A percentile compares a stretch with the other conserved stretches of the same genome.
phyloP scores from a whole-genome alignment of 1,284 basidiomycete genomes.

The Ustilago bromivora region DNA sequence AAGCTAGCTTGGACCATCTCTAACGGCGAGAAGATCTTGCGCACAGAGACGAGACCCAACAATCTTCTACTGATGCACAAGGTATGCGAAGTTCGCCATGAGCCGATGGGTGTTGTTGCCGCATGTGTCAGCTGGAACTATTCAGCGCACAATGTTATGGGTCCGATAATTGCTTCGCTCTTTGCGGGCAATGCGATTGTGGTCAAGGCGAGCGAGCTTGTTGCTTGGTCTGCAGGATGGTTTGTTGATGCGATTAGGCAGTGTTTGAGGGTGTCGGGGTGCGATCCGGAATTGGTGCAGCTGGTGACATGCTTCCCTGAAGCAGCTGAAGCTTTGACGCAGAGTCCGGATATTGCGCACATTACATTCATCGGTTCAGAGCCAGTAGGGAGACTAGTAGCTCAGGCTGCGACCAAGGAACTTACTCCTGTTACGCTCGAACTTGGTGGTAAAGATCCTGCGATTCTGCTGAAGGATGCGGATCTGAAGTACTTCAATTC shows the following conservation, averaged over 20 bases:
- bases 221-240: conserved; percentile 61
- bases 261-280: conserved; percentile 76
- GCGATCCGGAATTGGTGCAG: conserved; percentile 75
- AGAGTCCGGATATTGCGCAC: conserved; percentile 80
- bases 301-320: conserved; percentile 86
- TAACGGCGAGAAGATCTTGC: conserved; percentile 54
- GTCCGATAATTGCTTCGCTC: conserved; percentile 88
- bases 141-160: conserved; percentile 87
- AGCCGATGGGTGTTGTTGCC: conserved; percentile 91
- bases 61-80: conserved; percentile 89
- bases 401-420: conserved; percentile 82
- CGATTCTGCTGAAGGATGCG: conserved; percentile 72
- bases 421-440: conserved; percentile 91
- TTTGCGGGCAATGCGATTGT: conserved; percentile 92
- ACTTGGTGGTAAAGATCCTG: conserved; percentile 78
- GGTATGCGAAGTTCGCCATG: conserved; percentile 80
- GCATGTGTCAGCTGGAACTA: conserved; percentile 88
- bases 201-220: conserved; percentile 78
- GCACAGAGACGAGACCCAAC: conserved; percentile 68
- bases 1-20: conserved; percentile 66
- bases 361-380: conserved; percentile 91
- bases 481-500: conserved; percentile 72
- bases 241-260: conserved; percentile 74
- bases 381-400: conserved; percentile 85
- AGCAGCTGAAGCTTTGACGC: conserved; percentile 83